Conservation (phyloP, 192 early-diverging fungal genomes). For the Linnemannia zychae region DNA sequence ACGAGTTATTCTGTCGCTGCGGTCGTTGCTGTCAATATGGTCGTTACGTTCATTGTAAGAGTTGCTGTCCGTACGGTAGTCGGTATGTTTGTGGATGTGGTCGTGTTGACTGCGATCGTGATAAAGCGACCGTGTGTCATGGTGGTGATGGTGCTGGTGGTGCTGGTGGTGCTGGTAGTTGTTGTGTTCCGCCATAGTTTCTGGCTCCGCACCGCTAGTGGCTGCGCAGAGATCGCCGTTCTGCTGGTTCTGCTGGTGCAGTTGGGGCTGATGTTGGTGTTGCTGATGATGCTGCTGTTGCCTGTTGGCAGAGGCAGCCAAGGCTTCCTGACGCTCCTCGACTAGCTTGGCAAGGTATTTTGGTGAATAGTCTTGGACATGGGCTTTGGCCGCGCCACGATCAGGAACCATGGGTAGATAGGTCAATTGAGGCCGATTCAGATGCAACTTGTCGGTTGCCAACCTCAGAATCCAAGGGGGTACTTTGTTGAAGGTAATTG, state of each 20-base stretch:
- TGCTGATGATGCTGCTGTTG: neutral
- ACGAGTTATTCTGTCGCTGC: neutral
- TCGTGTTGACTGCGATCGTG: neutral
- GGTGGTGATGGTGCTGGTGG: neutral
- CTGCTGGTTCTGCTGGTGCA: neutral
- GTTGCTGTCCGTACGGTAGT: neutral
- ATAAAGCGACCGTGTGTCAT: neutral
- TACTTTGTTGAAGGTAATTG: conserved; percentile 33
- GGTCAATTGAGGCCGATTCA: conserved; percentile 42
- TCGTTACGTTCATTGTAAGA: neutral
- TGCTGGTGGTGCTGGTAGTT: conserved; percentile 4
- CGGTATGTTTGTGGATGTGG: neutral
- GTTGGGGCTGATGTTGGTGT: too few relatives aligned
- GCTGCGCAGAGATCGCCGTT: conserved; percentile 3
- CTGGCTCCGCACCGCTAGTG: neutral
- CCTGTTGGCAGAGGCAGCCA: neutral
- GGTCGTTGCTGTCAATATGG: neutral
- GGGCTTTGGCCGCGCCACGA: conserved; percentile 25
- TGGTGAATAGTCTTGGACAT: conserved; percentile 42
- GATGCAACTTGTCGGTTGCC: conserved; percentile 36
- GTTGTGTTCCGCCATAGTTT: neutral
- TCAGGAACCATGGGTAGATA: conserved; percentile 53
- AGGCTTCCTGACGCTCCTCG: neutral
- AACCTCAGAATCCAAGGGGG: conserved; percentile 37
- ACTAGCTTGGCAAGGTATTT: conserved; percentile 18